A percentile compares a stretch with the other conserved stretches of the same genome.
Evolutionary conservation across 1,139 yeast species (phyloP).

Genomic region (Kurtzmaniella natalensis): DNA sequence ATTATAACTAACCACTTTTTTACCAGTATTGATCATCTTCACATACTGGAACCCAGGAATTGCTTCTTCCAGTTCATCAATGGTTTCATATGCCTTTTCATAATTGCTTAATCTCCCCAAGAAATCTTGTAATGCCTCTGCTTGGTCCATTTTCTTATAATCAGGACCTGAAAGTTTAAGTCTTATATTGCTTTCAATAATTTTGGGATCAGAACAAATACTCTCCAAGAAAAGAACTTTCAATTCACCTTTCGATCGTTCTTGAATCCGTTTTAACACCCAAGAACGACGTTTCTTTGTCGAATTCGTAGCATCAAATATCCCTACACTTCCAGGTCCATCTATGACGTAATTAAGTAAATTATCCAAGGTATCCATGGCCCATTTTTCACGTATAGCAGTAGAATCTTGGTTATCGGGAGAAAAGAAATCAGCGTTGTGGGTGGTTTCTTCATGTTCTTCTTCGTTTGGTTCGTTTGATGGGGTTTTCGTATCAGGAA

Average conservation of each 20-base stretch:
- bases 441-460: slow-evolving; percentile 35
- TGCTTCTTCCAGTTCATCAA: slow-evolving; percentile 70
- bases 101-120: slow-evolving; percentile 77
- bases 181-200: slow-evolving; percentile 77
- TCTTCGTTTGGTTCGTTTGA: slow-evolving; percentile 25
- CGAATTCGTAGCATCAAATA: slow-evolving; percentile 92
- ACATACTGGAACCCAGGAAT: slow-evolving; percentile 71
- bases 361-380: slow-evolving; percentile 87
- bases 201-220: slow-evolving; percentile 72
- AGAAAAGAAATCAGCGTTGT: slow-evolving; percentile 80
- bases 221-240: slow-evolving; percentile 85
- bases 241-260: slow-evolving; percentile 66
- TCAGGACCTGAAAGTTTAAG: slow-evolving; percentile 92
- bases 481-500: slow-evolving; percentile 57
- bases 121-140: slow-evolving; percentile 74
- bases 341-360: slow-evolving; percentile 73
- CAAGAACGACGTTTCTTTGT: slow-evolving; percentile 68
- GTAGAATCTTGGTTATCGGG: slow-evolving; percentile 71
- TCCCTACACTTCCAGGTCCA: slow-evolving; percentile 89
- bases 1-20: slow-evolving; percentile 86
- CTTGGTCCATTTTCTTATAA: slow-evolving; percentile 81
- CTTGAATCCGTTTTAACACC: slow-evolving; percentile 66
- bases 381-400: slow-evolving; percentile 85
- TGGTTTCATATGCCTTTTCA: slow-evolving; percentile 85
- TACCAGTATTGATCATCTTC: slow-evolving; percentile 94